Conservation (phyloP, 495 filamentous ascomycete genomes). For the Neurospora sp. region DNA sequence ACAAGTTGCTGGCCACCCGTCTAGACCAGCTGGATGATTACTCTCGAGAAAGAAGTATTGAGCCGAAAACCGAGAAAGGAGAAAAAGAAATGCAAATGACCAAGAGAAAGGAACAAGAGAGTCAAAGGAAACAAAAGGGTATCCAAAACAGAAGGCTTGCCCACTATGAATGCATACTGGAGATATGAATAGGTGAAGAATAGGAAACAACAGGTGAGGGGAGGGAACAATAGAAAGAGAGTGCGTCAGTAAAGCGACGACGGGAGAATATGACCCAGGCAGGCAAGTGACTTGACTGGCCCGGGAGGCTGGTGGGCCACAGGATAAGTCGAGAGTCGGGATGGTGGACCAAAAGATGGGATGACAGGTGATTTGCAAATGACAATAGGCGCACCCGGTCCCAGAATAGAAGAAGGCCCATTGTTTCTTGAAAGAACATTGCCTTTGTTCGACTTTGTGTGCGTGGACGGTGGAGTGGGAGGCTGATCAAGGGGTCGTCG, state of each 20-base stretch:
- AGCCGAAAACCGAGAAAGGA: constrained; percentile 5
- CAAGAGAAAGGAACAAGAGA: background rate
- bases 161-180: constrained; percentile 10
- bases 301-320: constrained; percentile 4
- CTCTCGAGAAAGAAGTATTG: background rate
- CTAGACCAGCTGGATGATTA: constrained; percentile 15
- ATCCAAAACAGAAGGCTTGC: constrained; percentile 4
- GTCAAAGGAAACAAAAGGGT: background rate
- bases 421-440: background rate
- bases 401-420: background rate
- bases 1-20: background rate
- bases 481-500: background rate
- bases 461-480: background rate
- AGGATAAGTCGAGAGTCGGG: background rate
- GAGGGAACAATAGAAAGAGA: constrained; percentile 14
- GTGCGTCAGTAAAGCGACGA: background rate
- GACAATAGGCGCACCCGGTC: background rate
- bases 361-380: background rate
- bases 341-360: background rate
- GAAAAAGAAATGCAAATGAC: constrained; percentile 2
- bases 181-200: constrained; percentile 6
- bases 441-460: background rate
- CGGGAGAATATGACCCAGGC: constrained; percentile 6
- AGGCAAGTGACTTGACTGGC: background rate
- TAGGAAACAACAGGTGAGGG: background rate